Percentiles rank a stretch among this genome's conserved stretches.
Evolutionary conservation across 2,329 filamentous ascomycete species (phyloP).

Genomic region (Bipolaris victoriae): DNA sequence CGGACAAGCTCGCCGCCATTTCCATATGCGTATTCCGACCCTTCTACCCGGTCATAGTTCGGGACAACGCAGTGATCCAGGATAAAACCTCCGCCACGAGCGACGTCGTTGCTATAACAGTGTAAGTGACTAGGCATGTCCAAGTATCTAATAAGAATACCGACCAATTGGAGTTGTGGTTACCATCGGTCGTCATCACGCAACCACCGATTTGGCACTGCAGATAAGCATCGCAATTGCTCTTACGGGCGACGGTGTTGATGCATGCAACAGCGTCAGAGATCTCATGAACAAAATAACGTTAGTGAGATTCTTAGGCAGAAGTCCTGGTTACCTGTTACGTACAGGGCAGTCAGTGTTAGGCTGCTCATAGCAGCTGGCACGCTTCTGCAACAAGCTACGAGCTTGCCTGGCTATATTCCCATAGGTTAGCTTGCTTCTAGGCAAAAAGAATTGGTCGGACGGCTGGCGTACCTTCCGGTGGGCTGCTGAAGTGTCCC

Average conservation of each 20-base stretch:
- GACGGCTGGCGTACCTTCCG: conserved; percentile 12
- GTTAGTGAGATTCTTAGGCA: conserved; percentile 8
- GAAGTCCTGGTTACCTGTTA: conserved; percentile 3
- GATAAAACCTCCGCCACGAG: conserved; percentile 18
- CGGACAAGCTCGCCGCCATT: conserved; percentile 17
- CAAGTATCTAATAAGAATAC: conserved; percentile 4
- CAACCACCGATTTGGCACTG: conserved; percentile 16
- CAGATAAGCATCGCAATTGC: conserved; percentile 9
- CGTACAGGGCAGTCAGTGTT: conserved; percentile 16
- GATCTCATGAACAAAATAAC: conserved; percentile 10
- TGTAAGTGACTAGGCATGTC: conserved; percentile 1
- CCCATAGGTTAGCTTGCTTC: conserved; percentile 7
- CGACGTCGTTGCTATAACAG: conserved; percentile 18
- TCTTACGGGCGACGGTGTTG: conserved; percentile 20
- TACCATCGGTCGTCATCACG: conserved; percentile 16
- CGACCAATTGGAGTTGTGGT: conserved; percentile 14
- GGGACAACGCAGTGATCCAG: conserved; percentile 19
- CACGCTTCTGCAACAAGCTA: conserved; percentile 18
- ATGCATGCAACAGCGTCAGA: conserved; percentile 19
- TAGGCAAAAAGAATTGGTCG: conserved; percentile 1
- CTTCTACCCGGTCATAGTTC: conserved; percentile 16
- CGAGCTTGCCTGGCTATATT: conserved; percentile 13
- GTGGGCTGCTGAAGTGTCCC: conserved; percentile 16
- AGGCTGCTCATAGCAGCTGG: conserved; percentile 12
- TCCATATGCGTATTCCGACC: conserved; percentile 21